Evolutionary conservation across 2,329 filamentous ascomycete genomes (phyloP).

Genomic region (Myotisia sp.): DNA sequence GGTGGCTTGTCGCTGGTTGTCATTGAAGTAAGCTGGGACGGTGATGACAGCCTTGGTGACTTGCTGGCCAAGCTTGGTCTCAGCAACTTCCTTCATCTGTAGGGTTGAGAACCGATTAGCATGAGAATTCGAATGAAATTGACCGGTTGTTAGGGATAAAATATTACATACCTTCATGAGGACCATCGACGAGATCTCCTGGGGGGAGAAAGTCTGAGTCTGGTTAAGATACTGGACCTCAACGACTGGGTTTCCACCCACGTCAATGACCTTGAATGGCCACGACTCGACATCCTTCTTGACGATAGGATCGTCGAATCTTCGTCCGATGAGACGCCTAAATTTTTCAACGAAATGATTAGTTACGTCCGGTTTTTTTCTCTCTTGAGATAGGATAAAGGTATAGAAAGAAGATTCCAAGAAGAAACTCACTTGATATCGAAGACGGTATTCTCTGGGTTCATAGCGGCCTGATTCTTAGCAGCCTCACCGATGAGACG

Average conservation of each 20-base stretch:
- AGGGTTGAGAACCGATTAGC: too few species aligned
- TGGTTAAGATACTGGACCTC: constrained; percentile 92
- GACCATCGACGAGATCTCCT: constrained; percentile 99
- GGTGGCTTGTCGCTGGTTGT: constrained; percentile 98
- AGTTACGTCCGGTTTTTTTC: constrained; percentile 1
- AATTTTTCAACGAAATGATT: background rate
- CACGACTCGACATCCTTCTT: constrained; percentile 99
- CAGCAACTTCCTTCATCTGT: constrained; percentile 98
- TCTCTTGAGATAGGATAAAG: background rate
- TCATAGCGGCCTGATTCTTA: constrained; percentile 99
- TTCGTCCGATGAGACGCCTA: constrained; percentile 93
- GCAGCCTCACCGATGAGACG: constrained; percentile 98
- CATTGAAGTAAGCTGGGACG: constrained; percentile 99
- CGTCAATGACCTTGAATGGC: constrained; percentile 97
- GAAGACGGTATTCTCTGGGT: constrained; percentile 95
- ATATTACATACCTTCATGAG: constrained; percentile 63
- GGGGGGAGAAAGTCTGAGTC: constrained; percentile 89
- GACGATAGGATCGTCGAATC: constrained; percentile 87
- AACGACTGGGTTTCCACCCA: constrained; percentile 75
- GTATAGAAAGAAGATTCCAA: too few species aligned
- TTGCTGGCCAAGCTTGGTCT: constrained; percentile 96
- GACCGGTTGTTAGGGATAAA: background rate
- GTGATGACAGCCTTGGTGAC: constrained; percentile 98
- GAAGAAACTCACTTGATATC: constrained; percentile 77
- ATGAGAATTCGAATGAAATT: constrained; percentile 11